A percentile compares a stretch with the other conserved stretches of the same genome.
Conservation (phyloP, 2,329 filamentous ascomycete genomes). For the Botrytis fragariae region DNA sequence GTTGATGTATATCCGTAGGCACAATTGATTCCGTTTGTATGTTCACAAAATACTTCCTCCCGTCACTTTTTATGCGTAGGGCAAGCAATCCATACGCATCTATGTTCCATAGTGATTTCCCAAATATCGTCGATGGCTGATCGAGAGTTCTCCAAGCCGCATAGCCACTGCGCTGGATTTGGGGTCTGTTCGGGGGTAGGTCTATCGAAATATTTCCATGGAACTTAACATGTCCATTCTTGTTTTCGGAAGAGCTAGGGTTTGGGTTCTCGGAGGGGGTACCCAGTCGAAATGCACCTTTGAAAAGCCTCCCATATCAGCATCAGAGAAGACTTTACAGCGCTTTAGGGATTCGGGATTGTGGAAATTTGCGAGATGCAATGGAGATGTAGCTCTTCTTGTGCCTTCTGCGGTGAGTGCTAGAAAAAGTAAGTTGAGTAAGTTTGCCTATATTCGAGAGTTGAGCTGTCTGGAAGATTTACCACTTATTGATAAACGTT, state of each 20-base stretch:
- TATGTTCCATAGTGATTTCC: conserved; percentile 81
- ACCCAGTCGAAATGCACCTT: conserved; percentile 62
- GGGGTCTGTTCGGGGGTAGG: conserved; percentile 70
- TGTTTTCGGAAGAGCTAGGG: conserved; percentile 35
- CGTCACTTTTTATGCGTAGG: conserved; percentile 84
- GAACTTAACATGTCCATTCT: conserved; percentile 69
- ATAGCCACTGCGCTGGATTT: conserved; percentile 78
- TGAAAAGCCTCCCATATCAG: conserved; percentile 83
- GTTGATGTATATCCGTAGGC: conserved; percentile 93
- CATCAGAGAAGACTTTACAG: conserved; percentile 81
- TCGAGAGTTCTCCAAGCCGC: conserved; percentile 87
- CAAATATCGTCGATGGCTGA: conserved; percentile 75
- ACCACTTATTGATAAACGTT: conserved; percentile 56
- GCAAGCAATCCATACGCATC: conserved; percentile 87
- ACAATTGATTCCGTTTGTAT: conserved; percentile 92
- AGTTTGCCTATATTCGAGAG: conserved; percentile 23
- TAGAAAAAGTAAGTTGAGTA: conserved; percentile 39
- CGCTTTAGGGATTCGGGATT: conserved; percentile 45
- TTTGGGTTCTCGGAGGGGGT: conserved; percentile 27
- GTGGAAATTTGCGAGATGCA: conserved; percentile 64
- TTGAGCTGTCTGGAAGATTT: conserved; percentile 24
- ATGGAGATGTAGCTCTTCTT: conserved; percentile 61
- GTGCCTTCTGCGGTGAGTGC: conserved; percentile 69
- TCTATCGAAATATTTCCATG: conserved; percentile 84
- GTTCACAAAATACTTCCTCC: conserved; percentile 90